Evolutionary conservation across 208 protist genomes (phyloP), one percentile per base, ranked within the genome.

Genomic region (Trypanosoma melophagium): DNA sequence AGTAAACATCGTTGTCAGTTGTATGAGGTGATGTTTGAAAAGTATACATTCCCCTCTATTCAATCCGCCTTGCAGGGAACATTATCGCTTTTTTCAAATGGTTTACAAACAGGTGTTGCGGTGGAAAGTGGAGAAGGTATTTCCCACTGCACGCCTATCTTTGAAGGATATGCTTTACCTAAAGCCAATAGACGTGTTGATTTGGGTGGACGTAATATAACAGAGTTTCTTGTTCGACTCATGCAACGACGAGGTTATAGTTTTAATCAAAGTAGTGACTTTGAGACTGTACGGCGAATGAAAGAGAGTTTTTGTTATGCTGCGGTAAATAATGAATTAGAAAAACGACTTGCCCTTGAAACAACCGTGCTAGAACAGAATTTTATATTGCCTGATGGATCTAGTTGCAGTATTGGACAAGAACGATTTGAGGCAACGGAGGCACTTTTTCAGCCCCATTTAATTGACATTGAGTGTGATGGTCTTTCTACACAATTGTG

Each of bases 101-200:
- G 98, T 61, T 78, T 98, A 1, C 66, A 94, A 17, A 98, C 97
- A 13, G 98, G 98, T 54, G 93, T 99, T 13, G 98, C 99, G 35
- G 87, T 99, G 35, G 98, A 99, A 79, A 94, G 87, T 60, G 98
- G 98, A 22, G 98, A 99, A 73, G 98, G 98, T 73, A 94, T 99
- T 4, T 98, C 97, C 8, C 98, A 99, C 79, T 97, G 98, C 77
- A 96, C 99, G 9, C 98, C 98, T 25, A 94, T 99, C 4, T 99
- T 95, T 77, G 96, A 99, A 49, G 97, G 97, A 45, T 97, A 89
- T 58, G 89, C 88, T 5, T 62, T 92, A 25, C 52, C 78, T 7
- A 66, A 78, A 25, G 77, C 79, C 9, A 89, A 95, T 52, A 74
- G 76, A 45, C 86, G 95, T 69, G 72, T 99, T 17, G 93, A 99